A percentile compares a stretch with the other conserved stretches of the same genome.
Evolutionary conservation across 768 basidiomycete genomes (phyloP).

Genomic region (Boletus rubescentipes): DNA sequence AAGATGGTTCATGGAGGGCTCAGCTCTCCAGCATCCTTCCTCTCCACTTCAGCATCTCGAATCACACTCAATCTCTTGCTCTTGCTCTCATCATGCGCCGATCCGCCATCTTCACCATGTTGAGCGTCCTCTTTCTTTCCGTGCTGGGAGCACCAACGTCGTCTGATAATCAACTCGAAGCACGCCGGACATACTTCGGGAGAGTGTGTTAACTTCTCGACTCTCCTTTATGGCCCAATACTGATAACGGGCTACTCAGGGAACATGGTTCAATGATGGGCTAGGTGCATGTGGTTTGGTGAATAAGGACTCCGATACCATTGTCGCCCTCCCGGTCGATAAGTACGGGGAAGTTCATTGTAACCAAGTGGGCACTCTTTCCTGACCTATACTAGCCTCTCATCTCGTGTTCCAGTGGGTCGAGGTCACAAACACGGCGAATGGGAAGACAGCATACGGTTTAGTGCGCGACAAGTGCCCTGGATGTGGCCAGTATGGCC

Average conservation of each 20-base stretch:
- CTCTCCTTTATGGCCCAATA: not conserved
- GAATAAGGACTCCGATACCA: conserved; percentile 47
- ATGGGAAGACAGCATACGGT: too few species aligned
- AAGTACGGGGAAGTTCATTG: conserved; percentile 52
- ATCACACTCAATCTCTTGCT: too few species aligned
- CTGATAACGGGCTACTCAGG: conserved; percentile 38
- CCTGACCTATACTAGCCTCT: too few species aligned
- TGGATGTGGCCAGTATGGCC: too few species aligned
- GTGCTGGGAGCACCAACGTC: conserved; percentile 38
- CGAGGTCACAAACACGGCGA: too few species aligned
- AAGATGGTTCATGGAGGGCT: not conserved
- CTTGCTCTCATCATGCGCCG: too few species aligned
- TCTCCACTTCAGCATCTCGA: not conserved
- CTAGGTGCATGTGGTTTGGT: conserved; percentile 65
- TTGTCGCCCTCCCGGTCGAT: conserved; percentile 60
- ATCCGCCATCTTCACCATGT: conserved; percentile 22
- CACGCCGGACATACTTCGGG: conserved; percentile 47
- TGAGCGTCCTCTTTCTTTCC: conserved; percentile 43
- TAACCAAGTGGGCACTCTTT: conserved; percentile 57
- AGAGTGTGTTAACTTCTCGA: conserved; percentile 40
- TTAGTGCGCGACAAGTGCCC: too few species aligned
- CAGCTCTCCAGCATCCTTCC: not conserved
- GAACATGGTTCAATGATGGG: conserved; percentile 61
- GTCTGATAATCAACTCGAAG: conserved; percentile 38
- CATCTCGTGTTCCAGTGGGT: too few species aligned